Evolutionary conservation across 2,329 filamentous ascomycete species (phyloP), one percentile per base, ranked within the genome.

Genomic region (Alternaria angustiovoidea): DNA sequence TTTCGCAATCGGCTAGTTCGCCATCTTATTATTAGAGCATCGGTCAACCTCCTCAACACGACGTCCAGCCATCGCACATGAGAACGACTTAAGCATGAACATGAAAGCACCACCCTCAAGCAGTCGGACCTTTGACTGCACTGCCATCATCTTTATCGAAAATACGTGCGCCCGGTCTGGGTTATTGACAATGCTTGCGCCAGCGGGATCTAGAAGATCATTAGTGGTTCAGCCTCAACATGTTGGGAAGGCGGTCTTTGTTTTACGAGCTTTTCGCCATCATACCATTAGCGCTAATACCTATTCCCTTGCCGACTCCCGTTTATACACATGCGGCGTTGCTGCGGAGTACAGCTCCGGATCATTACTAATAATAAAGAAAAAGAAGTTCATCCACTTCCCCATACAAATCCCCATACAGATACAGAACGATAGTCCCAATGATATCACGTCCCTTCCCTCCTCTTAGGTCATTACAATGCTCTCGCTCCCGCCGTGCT

Each of bases 341-440:
- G 41, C 54, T 57, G 54, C 41, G 12, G 39, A 34, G 39, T 46
- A 32, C 30, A 51, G 38, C 57, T 24, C 51, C 51, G 18, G 44
- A 51, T 55, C 42, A 55, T 42, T 59, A 59, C 36, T 48, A 48
- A 55, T 47, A 20, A 36, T 32, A 36, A 36, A 30, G 39, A 42
- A 49, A 49, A 49, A n/a, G 18, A 22, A 48, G 46, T 22, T 48
- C 46, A 48, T 48, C 14, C 7, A 36, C 46, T 48, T 12, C 18
- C 2, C 46, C 32, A 24, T 34, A 48, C 46, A 49, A 32, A 36
- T 36, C 18, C 2, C 46, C 32, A 24, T 34, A 48, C 46, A 49
- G 46, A 36, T 36, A 38, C 32, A 39, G 41, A 42, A 42, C 39
- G 5, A 49, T 49, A 18, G 46, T 49, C 6, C 32, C 46, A 49